Percentiles rank a stretch among this genome's conserved stretches.
Evolutionary conservation across 768 basidiomycete species (phyloP).

Genomic region (Russula lepida): DNA sequence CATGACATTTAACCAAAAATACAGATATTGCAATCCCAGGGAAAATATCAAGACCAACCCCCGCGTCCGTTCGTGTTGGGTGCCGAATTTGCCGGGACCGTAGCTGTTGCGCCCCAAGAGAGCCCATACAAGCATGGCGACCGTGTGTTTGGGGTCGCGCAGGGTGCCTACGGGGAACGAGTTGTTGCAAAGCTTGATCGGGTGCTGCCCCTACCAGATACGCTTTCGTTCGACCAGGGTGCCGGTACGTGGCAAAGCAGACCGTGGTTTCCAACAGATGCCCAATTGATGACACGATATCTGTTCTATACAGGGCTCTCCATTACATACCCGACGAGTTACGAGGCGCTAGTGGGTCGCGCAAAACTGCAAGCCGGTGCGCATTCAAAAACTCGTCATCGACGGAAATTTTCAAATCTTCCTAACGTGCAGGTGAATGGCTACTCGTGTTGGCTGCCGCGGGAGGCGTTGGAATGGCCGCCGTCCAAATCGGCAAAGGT

Average conservation of each 20-base stretch:
- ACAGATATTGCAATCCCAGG: constrained; percentile 79
- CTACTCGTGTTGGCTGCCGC: constrained; percentile 93
- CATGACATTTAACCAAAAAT: constrained; percentile 37
- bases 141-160: constrained; percentile 74
- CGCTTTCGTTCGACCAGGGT: constrained; percentile 77
- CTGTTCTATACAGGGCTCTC: constrained; percentile 45
- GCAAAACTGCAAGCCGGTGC: constrained; percentile 70
- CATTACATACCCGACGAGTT: constrained; percentile 90
- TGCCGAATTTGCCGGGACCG: constrained; percentile 75
- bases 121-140: constrained; percentile 79
- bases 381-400: constrained; percentile 10
- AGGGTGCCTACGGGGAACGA: constrained; percentile 77
- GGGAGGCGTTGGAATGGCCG: constrained; percentile 88
- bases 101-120: constrained; percentile 75
- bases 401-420: too few relatives aligned
- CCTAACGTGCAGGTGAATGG: constrained; percentile 61
- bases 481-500: constrained; percentile 93
- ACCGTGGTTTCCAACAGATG: background rate
- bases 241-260: constrained; percentile 43
- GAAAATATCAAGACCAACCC: constrained; percentile 81
- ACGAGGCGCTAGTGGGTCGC: constrained; percentile 82
- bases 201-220: constrained; percentile 62
- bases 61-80: constrained; percentile 82
- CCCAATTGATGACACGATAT: background rate
- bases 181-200: constrained; percentile 44